A percentile compares a stretch with the other conserved stretches of the same genome.
These are phyloP conservation scores for Arctium lappa DNA, from an alignment of 129 eudicot genomes.

Conservation along the genomic window DNA sequence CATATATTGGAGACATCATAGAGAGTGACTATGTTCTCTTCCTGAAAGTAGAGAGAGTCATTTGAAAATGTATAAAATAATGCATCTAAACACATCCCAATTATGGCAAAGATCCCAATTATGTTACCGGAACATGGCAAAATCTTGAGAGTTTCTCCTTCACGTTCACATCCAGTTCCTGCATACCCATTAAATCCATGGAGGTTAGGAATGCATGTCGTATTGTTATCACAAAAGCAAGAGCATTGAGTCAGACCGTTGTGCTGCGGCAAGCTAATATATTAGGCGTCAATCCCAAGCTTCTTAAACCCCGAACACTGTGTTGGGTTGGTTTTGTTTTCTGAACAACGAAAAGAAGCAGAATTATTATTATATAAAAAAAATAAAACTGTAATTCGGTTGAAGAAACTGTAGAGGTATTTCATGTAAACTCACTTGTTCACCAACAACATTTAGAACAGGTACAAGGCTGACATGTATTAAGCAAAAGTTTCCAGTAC, in stretches of 20 bases:
- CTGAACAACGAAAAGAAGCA: constrained; percentile 34
- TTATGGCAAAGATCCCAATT: background rate
- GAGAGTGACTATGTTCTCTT: constrained; percentile 44
- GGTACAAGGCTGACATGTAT: constrained; percentile 58
- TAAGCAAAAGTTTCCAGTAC: constrained; percentile 53
- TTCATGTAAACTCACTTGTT: constrained; percentile 30
- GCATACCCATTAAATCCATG: constrained; percentile 10
- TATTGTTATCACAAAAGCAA: background rate
- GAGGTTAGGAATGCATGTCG: background rate
- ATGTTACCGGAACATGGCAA: constrained; percentile 92
- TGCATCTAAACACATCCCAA: background rate
- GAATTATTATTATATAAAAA: background rate
- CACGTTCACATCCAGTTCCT: constrained; percentile 81
- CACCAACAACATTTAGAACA: constrained; percentile 48
- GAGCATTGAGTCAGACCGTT: constrained; percentile 41
- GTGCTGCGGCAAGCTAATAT: constrained; percentile 97
- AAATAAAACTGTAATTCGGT: background rate
- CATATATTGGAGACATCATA: constrained; percentile 58
- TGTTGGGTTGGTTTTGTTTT: constrained; percentile 99
- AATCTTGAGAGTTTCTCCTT: constrained; percentile 93
- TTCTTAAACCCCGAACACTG: constrained; percentile 89
- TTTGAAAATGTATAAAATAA: background rate
- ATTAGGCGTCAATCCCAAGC: constrained; percentile 84
- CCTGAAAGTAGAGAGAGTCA: constrained; percentile 25
- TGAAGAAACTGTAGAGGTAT: background rate